Evolutionary conservation across 163 green algal species (phyloP).

Genomic region (Trebouxiophyceae sp.): DNA sequence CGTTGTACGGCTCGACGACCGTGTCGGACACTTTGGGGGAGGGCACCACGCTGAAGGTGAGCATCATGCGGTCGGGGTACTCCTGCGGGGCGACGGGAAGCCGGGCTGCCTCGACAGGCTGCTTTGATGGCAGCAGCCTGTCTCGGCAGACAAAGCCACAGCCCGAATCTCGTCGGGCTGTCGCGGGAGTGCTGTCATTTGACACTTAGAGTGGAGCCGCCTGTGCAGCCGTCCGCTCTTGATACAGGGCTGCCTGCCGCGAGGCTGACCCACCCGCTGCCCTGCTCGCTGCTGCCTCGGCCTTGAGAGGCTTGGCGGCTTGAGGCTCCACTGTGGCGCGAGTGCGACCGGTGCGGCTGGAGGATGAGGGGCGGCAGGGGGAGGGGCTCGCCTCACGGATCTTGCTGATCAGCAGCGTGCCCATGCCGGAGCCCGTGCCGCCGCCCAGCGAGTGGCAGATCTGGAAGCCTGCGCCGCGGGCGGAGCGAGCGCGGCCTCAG

Average conservation of each 20-base stretch:
- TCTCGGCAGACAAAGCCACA: background rate
- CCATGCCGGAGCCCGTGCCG: constrained; percentile 96
- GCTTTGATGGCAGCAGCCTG: background rate
- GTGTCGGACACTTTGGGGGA: constrained; percentile 51
- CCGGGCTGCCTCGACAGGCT: too few species aligned
- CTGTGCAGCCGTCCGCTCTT: too few species aligned
- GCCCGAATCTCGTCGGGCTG: background rate
- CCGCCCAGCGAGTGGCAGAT: constrained; percentile 87
- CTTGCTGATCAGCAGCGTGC: constrained; percentile 97
- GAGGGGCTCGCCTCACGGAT: constrained; percentile 75
- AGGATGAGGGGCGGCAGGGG: too few species aligned
- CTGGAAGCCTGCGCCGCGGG: constrained; percentile 70
- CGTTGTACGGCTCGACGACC: constrained; percentile 65
- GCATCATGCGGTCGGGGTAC: constrained; percentile 89
- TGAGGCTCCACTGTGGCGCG: background rate
- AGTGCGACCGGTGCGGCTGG: background rate
- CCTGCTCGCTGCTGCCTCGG: background rate
- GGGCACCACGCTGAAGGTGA: constrained; percentile 86
- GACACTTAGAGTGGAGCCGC: too few species aligned
- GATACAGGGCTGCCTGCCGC: background rate
- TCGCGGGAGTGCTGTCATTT: background rate
- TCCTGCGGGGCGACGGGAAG: too few species aligned
- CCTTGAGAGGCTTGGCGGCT: background rate
- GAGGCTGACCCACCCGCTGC: background rate
- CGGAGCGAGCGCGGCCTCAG: background rate